Percentiles rank a stretch among this genome's conserved stretches.
phyloP scores from a whole-genome alignment of 257 asterid species.

The Penstemon davidsonii region DNA sequence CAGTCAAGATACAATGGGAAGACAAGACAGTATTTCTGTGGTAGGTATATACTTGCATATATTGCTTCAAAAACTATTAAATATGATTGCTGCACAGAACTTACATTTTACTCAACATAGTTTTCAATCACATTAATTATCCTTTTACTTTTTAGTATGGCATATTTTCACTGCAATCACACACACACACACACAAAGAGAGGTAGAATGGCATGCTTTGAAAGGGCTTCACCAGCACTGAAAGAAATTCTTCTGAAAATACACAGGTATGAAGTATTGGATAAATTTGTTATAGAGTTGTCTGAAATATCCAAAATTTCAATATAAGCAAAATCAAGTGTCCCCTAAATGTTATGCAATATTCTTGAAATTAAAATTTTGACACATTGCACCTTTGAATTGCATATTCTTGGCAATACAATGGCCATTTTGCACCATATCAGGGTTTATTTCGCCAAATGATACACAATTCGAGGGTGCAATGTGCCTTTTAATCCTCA shows the following conservation, averaged over 20 bases:
- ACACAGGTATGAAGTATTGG: constrained; percentile 35
- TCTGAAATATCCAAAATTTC: not conserved
- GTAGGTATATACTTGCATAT: not conserved
- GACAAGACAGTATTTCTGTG: constrained; percentile 1
- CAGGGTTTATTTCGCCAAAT: too few species aligned
- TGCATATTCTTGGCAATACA: too few species aligned
- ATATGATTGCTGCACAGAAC: constrained; percentile 51
- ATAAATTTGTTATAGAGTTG: not conserved
- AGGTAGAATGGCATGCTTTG: constrained; percentile 64
- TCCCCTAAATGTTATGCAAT: not conserved
- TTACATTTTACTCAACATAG: constrained; percentile 58
- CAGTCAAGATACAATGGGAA: not conserved
- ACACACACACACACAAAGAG: not conserved
- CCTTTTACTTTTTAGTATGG: constrained; percentile 22
- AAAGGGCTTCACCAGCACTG: constrained; percentile 84
- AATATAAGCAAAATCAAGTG: not conserved
- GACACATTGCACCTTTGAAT: not conserved
- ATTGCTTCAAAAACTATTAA: constrained; percentile 44
- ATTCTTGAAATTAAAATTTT: not conserved
- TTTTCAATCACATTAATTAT: constrained; percentile 11
- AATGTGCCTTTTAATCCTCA: too few species aligned
- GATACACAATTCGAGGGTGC: too few species aligned
- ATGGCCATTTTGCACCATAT: too few species aligned
- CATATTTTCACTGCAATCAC: constrained; percentile 25
- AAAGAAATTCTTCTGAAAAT: constrained; percentile 70